Conservation (phyloP, 495 filamentous ascomycete genomes). For the Hypoxylon subgilvum region DNA sequence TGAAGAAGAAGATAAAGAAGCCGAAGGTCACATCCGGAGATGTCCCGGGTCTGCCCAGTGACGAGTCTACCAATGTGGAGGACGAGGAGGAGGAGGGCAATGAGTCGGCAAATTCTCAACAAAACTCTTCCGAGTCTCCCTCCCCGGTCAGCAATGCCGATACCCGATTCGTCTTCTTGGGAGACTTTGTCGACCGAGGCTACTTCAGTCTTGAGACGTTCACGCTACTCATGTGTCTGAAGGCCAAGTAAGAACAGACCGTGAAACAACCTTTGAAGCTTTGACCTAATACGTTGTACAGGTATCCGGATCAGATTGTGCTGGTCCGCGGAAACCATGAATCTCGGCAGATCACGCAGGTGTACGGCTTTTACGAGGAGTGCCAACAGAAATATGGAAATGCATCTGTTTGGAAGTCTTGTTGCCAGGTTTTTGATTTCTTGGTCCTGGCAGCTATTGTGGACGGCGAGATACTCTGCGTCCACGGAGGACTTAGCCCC, state of each 20-base stretch:
- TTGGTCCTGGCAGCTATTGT: conserved; percentile 94
- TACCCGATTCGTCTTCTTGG: conserved; percentile 92
- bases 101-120: conserved; percentile 46
- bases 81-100: conserved; percentile 59
- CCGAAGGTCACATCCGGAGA: conserved; percentile 43
- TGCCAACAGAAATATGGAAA: conserved; percentile 98
- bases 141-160: conserved; percentile 63
- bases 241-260: conserved; percentile 76
- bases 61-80: conserved; percentile 50
- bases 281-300: conserved; percentile 50
- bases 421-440: conserved; percentile 99
- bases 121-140: conserved; percentile 49
- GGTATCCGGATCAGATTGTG: conserved; percentile 93
- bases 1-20: conserved; percentile 77
- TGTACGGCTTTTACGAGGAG: conserved; percentile 99
- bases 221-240: conserved; percentile 92
- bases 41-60: conserved; percentile 36
- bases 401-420: conserved; percentile 98
- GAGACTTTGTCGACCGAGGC: conserved; percentile 95
- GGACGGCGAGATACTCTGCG: conserved; percentile 94
- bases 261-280: too few species aligned
- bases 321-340: conserved; percentile 97
- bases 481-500: conserved; percentile 94
- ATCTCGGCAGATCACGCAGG: conserved; percentile 96
- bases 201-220: conserved; percentile 98